phyloP scores from a whole-genome alignment of 2,329 filamentous ascomycete genomes.

The Botrytis fragariae region DNA sequence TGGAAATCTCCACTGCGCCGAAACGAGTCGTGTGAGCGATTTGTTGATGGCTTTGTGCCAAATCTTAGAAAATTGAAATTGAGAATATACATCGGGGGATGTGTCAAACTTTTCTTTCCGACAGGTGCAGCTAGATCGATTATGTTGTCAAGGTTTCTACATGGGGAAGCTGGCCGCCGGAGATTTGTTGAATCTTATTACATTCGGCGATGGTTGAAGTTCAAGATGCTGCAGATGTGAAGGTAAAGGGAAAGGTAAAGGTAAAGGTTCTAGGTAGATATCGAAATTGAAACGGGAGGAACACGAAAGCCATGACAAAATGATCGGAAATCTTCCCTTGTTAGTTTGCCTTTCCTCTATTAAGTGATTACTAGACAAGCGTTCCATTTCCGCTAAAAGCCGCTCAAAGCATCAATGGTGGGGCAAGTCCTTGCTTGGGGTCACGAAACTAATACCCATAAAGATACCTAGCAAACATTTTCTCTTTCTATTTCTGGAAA shows the following conservation, averaged over 20 bases:
- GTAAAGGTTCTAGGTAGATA: neutral
- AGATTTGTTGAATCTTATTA: neutral
- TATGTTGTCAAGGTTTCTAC: neutral
- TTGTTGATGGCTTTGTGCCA: neutral
- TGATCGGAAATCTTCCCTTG: neutral
- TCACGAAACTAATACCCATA: neutral
- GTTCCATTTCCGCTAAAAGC: neutral
- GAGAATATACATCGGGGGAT: neutral
- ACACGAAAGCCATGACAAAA: neutral
- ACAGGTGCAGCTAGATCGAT: neutral
- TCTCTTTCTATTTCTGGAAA: neutral
- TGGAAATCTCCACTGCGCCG: neutral
- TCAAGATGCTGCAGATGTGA: neutral
- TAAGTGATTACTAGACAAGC: neutral
- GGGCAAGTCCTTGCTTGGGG: neutral
- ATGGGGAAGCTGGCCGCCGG: neutral
- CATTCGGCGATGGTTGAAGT: neutral
- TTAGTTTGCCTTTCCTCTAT: neutral
- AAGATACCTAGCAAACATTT: neutral
- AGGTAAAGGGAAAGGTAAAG: no score
- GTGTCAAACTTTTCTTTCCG: neutral
- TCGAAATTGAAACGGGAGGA: neutral
- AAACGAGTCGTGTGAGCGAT: constrained; percentile 11
- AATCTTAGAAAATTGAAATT: neutral
- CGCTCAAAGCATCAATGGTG: neutral